Base-by-base conservation (phyloP, 176 grass and related monocot species). In the Avena atlantica region DNA sequence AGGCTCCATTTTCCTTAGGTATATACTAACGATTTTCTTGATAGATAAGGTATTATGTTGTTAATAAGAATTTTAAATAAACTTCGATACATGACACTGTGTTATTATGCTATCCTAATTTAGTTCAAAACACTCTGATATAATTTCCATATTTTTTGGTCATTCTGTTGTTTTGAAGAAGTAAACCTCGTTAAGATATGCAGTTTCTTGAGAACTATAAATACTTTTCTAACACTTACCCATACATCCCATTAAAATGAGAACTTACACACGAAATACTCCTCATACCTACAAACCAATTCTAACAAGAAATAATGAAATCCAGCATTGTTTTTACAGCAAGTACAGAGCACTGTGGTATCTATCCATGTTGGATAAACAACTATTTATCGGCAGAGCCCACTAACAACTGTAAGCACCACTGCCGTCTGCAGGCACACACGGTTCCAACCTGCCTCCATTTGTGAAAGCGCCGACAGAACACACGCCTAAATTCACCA, bases 271-370 rank as follows among this genome's bases (percentile, higher is more conserved):
- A 47, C 3, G 5, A 48, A 20, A 4, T 81, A 25, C 56, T 58
- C 8, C 60, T 49, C n/a, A 6, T 48, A 47, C 23, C 12, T 55
- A 83, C 42, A 82, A 62, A 52, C 34, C 3, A 52, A 70, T 15
- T 61, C 70, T 44, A 61, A 19, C 24, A 74, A 82, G 12, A 75
- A 81, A 19, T 31, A 44, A 58, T 44, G 25, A 70, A 82, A 34
- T 62, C 10, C 37, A 78, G 10, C 27, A 82, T 17, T 61, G 37
- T 6, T 81, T 58, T 50, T 81, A 81, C 78, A 58, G 5, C 21
- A 57, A 68, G 20, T 24, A 74, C 27, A 27, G 9, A 24, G 4
- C 2, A 15, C 2, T 13, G 2, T 47, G 31, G 15, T n/a, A 51
- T 16, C 45, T 25, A 49, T 48, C 8, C 5, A 9, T 69, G 65